Evolutionary conservation across 768 basidiomycete species (phyloP), one percentile per base, ranked within the genome.

Genomic region (Podaxis sp.): DNA sequence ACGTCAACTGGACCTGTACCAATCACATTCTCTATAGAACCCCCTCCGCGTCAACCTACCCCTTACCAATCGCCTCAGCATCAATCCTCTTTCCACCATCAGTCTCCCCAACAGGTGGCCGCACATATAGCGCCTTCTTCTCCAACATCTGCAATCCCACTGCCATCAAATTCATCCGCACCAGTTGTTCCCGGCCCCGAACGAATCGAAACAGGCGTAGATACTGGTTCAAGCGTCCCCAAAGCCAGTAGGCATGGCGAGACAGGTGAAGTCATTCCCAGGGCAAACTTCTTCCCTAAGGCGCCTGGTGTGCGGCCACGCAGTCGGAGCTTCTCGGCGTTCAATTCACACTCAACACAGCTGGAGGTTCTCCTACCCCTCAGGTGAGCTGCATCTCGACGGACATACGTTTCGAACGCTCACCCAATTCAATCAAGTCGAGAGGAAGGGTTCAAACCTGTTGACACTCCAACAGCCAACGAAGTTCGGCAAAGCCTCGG

Each of bases 281-380:
- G 88, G 13, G 77, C 87, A 0, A 87, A 88, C 52, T 91, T 92
- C 68, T 79, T 84, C 61, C 89, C 91, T 0, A 80, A 80, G 59
- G 77, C 76, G 8, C 77, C 79, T 6, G 77, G 77, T 2, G 67
- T 76, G 8, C 75, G 91, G 4, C 92, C 91, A 4, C 72, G 90
- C 55, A 91, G 89, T 22, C 75, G 89, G 67, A 92, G 90, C 65
- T 93, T 93, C 69, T 92, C 90, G 8, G 88, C 84, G 2, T 88
- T 91, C 72, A 82, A 85, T 55, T 67, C 65, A 9, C 56, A 63
- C 25, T 76, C 79, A 3, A 66, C 72, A 4, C 66, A 59, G 5
- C 57, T 70, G 3, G 76, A 80, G 57, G 68, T 73, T 1, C 65
- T 70, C 15, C 47, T 71, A 38, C 73, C 75, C 13, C 38, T 74